Conservation (phyloP, 768 basidiomycete species). For the button mushroom (Agaricus bisporus) region DNA sequence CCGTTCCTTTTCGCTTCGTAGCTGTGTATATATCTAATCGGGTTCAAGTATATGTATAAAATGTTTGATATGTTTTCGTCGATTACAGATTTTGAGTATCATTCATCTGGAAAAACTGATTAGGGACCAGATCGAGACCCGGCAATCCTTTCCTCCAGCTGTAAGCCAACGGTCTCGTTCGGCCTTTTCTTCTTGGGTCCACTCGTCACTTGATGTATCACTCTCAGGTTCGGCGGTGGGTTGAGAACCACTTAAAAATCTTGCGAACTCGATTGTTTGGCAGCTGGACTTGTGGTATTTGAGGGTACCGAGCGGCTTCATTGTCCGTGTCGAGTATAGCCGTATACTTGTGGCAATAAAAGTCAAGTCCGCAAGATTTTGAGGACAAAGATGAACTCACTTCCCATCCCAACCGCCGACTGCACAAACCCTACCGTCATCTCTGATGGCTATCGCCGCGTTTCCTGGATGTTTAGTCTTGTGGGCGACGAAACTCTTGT, state of each 20-base stretch:
- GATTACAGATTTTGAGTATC: not conserved
- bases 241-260: slow-evolving; percentile 13
- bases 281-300: slow-evolving; percentile 76
- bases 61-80: not conserved
- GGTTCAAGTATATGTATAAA: not conserved
- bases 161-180: slow-evolving; percentile 56
- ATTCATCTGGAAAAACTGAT: slow-evolving; percentile 39
- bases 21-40: not conserved
- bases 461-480: slow-evolving; percentile 77
- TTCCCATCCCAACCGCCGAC: slow-evolving; percentile 93
- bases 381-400: slow-evolving; percentile 36
- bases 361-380: not conserved
- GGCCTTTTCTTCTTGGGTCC: slow-evolving; percentile 36
- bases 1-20: not conserved
- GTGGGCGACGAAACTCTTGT: slow-evolving; percentile 18
- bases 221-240: slow-evolving; percentile 11
- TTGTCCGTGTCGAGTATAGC: slow-evolving; percentile 71
- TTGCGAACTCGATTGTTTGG: slow-evolving; percentile 70
- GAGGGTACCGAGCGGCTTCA: slow-evolving; percentile 82
- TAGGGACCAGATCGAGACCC: slow-evolving; percentile 68
- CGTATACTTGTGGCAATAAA: slow-evolving; percentile 50
- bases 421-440: slow-evolving; percentile 76
- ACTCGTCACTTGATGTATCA: slow-evolving; percentile 42
- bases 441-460: slow-evolving; percentile 64
- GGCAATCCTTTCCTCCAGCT: slow-evolving; percentile 58